Percentiles rank a stretch among this genome's conserved stretches.
phyloP scores from a whole-genome alignment of 2,329 filamentous ascomycete species.

The Bipolaris sorokiniana region DNA sequence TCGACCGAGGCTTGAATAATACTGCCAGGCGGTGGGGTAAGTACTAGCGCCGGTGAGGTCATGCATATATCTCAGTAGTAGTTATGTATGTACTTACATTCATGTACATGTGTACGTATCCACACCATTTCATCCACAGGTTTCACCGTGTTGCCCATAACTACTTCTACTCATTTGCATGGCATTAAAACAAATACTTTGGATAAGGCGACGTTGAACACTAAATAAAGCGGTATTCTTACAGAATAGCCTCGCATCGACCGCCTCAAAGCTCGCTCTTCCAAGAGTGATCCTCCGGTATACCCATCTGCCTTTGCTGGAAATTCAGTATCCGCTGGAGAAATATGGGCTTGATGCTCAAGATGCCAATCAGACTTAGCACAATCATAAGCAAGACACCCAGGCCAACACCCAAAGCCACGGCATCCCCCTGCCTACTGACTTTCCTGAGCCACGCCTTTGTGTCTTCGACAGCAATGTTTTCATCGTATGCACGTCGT shows the following conservation, averaged over 20 bases:
- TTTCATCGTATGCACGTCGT: constrained; percentile 55
- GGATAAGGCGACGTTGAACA: no score
- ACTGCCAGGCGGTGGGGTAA: constrained; percentile 1
- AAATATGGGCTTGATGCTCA: constrained; percentile 28
- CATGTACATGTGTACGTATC: no score
- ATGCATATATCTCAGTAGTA: background rate
- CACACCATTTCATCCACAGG: no score
- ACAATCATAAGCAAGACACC: constrained; percentile 31
- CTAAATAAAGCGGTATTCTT: no score
- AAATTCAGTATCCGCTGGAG: constrained; percentile 30
- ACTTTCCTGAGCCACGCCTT: constrained; percentile 36
- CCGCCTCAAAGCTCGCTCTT: constrained; percentile 13
- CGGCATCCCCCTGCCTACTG: constrained; percentile 33
- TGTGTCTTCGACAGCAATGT: constrained; percentile 53
- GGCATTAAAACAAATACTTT: no score
- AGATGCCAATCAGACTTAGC: constrained; percentile 23
- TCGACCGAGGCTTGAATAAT: constrained; percentile 9
- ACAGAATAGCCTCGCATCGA: background rate
- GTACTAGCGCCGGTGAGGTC: constrained; percentile 2
- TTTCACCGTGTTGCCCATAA: no score
- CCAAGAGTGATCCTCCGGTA: constrained; percentile 19
- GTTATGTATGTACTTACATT: background rate
- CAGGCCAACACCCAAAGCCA: constrained; percentile 26
- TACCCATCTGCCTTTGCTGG: constrained; percentile 33
- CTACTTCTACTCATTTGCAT: no score